These are phyloP conservation scores for Kluyveromyces nonfermentans DNA, from an alignment of 805 yeast genomes.

Conservation along the genomic window DNA sequence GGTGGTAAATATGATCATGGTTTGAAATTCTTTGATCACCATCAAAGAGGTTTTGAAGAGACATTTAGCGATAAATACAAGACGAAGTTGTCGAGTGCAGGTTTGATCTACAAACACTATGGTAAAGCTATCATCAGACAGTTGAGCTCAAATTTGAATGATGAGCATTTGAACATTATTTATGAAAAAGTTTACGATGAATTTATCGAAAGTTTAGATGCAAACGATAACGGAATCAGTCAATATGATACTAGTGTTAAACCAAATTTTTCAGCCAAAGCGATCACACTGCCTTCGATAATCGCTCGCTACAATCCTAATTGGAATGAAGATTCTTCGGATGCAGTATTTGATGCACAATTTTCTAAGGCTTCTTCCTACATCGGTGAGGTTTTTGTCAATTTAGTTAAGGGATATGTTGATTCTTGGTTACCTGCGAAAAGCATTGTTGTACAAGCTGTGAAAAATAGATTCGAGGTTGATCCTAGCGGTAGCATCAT, in stretches of 20 bases:
- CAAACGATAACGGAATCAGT: slow-evolving; percentile 88
- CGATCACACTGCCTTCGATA: slow-evolving; percentile 68
- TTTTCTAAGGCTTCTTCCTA: slow-evolving; percentile 65
- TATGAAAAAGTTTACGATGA: slow-evolving; percentile 74
- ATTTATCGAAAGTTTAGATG: slow-evolving; percentile 87
- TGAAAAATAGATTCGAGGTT: slow-evolving; percentile 45
- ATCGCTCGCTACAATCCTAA: slow-evolving; percentile 76
- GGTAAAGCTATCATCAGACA: slow-evolving; percentile 58
- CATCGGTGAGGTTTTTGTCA: slow-evolving; percentile 75
- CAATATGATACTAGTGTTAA: slow-evolving; percentile 46
- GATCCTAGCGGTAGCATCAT: slow-evolving; percentile 67
- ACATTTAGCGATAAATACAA: slow-evolving; percentile 52
- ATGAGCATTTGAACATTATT: slow-evolving; percentile 47
- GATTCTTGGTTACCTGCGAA: slow-evolving; percentile 90
- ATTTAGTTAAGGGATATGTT: slow-evolving; percentile 61
- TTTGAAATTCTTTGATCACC: slow-evolving; percentile 84
- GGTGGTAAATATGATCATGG: slow-evolving; percentile 79
- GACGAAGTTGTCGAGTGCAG: slow-evolving; percentile 90
- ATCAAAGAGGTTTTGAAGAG: slow-evolving; percentile 83
- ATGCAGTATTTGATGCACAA: slow-evolving; percentile 53
- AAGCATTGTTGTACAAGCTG: slow-evolving; percentile 61
- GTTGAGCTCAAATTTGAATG: slow-evolving; percentile 36
- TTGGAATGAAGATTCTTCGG: slow-evolving; percentile 66
- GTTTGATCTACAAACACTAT: slow-evolving; percentile 79
- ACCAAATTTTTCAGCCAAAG: slow-evolving; percentile 61